phyloP scores from a whole-genome alignment of 2,329 filamentous ascomycete species.

The Colletotrichum incanum region DNA sequence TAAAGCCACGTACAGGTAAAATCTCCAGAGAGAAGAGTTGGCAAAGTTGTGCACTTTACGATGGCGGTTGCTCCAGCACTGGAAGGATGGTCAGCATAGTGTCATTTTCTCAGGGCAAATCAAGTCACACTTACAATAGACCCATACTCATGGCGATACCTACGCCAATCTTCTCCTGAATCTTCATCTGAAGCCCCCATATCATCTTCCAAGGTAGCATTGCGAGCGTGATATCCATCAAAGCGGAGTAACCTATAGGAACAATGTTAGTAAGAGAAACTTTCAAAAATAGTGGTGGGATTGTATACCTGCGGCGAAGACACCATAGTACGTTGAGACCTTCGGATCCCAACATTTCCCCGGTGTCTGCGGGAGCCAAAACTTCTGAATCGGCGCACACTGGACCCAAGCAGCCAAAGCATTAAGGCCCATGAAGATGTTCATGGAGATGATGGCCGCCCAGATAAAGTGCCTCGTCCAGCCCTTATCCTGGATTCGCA shows the following conservation, averaged over 20 bases:
- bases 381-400: conserved; percentile 37
- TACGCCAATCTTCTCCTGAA: conserved; percentile 41
- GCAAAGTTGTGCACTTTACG: conserved; percentile 41
- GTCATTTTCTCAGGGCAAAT: no score
- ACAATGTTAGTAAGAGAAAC: neutral
- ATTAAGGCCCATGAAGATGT: conserved; percentile 46
- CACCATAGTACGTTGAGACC: conserved; percentile 33
- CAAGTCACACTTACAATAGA: conserved; percentile 29
- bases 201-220: conserved; percentile 41
- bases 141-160: conserved; percentile 42
- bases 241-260: conserved; percentile 20
- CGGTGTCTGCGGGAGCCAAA: conserved; percentile 22
- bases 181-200: conserved; percentile 41
- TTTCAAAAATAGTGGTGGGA: neutral
- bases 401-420: conserved; percentile 46
- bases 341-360: conserved; percentile 41
- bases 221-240: conserved; percentile 39
- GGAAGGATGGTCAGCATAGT: neutral
- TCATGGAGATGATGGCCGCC: conserved; percentile 53
- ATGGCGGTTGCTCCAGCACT: conserved; percentile 44
- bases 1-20: conserved; percentile 23
- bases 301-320: conserved; percentile 42
- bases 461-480: conserved; percentile 50
- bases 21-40: conserved; percentile 31
- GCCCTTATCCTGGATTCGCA: conserved; percentile 50